Conservation (phyloP, 495 filamentous ascomycete species). For the Podospora fimiseda region DNA sequence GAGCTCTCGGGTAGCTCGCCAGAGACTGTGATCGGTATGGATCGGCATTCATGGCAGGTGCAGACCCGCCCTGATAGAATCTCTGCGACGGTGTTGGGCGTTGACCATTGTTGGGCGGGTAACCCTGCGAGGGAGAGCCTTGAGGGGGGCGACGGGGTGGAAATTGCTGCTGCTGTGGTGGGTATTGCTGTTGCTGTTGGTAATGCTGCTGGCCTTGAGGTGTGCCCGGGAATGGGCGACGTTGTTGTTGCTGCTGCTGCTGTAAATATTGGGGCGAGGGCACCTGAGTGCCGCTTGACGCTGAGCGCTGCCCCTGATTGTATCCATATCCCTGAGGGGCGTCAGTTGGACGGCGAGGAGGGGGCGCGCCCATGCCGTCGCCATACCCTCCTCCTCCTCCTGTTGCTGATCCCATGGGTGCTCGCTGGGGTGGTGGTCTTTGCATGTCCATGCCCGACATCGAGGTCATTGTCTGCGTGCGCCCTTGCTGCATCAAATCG, state of each 20-base stretch:
- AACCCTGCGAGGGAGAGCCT: neutral
- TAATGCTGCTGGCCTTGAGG: conserved; percentile 7
- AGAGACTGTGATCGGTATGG: conserved; percentile 87
- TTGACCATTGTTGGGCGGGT: conserved; percentile 47
- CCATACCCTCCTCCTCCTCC: conserved; percentile 32
- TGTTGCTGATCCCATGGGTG: conserved; percentile 39
- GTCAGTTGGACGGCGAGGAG: conserved; percentile 33
- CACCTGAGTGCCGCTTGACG: conserved; percentile 38
- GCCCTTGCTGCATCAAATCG: conserved; percentile 46
- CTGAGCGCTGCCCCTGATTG: conserved; percentile 48
- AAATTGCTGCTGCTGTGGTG: conserved; percentile 15
- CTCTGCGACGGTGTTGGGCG: conserved; percentile 48
- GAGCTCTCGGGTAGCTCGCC: conserved; percentile 58
- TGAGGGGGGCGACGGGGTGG: neutral
- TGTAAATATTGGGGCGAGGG: conserved; percentile 34
- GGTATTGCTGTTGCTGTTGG: conserved; percentile 14
- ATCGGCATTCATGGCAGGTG: conserved; percentile 76
- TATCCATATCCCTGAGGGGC: conserved; percentile 48
- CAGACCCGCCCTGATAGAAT: conserved; percentile 47
- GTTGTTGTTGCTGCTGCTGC: conserved; percentile 31
- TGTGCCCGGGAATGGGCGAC: conserved; percentile 52
- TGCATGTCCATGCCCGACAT: conserved; percentile 60
- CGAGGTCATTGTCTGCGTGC: conserved; percentile 85
- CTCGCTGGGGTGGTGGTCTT: conserved; percentile 54
- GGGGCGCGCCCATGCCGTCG: conserved; percentile 13